Conservation (phyloP, 2,329 filamentous ascomycete genomes). For the Xylariomycetidae sp. region DNA sequence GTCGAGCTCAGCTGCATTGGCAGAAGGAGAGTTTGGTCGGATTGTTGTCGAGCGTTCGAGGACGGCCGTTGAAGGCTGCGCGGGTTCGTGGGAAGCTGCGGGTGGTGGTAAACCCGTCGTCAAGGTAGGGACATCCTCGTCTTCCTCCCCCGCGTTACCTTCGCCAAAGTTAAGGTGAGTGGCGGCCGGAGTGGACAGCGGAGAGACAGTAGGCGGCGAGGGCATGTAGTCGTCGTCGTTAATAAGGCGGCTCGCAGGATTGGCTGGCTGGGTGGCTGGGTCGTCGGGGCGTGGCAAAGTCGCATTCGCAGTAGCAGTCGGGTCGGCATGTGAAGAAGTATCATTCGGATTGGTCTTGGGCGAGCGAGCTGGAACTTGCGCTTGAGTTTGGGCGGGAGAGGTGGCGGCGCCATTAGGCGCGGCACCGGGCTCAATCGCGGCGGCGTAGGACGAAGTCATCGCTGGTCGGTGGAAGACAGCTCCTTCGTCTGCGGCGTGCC, state of each 20-base stretch:
- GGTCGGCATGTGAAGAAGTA: slow-evolving; percentile 2
- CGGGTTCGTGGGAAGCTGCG: slow-evolving; percentile 7
- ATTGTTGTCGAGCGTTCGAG: slow-evolving; percentile 3
- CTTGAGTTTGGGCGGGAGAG: too few species aligned
- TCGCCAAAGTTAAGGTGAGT: slow-evolving; percentile 26
- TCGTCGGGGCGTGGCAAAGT: slow-evolving; percentile 4
- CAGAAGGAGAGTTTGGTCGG: slow-evolving; percentile 5
- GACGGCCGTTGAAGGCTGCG: slow-evolving; percentile 9
- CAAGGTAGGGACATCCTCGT: slow-evolving; percentile 19
- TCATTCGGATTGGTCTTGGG: slow-evolving; percentile 5
- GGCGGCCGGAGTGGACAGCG: slow-evolving; percentile 28
- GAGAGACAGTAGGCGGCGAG: slow-evolving; percentile 28
- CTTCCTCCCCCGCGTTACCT: slow-evolving; percentile 18
- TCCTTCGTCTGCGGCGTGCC: slow-evolving; percentile 43
- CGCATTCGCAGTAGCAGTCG: slow-evolving; percentile 1
- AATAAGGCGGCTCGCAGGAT: neutral
- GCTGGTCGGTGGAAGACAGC: slow-evolving; percentile 46
- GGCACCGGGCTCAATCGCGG: slow-evolving; percentile 26
- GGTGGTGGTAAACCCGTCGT: slow-evolving; percentile 11
- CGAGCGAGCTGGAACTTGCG: slow-evolving; percentile 6
- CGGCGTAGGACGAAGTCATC: slow-evolving; percentile 55
- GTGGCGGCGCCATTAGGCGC: slow-evolving; percentile 8
- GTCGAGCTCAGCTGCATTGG: neutral
- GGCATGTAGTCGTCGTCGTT: slow-evolving; percentile 15
- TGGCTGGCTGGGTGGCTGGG: slow-evolving; percentile 1